A percentile compares a stretch with the other conserved stretches of the same genome.
These are phyloP conservation scores for Trametes meyenii DNA, from an alignment of 768 basidiomycete species.

Conservation along the genomic window DNA sequence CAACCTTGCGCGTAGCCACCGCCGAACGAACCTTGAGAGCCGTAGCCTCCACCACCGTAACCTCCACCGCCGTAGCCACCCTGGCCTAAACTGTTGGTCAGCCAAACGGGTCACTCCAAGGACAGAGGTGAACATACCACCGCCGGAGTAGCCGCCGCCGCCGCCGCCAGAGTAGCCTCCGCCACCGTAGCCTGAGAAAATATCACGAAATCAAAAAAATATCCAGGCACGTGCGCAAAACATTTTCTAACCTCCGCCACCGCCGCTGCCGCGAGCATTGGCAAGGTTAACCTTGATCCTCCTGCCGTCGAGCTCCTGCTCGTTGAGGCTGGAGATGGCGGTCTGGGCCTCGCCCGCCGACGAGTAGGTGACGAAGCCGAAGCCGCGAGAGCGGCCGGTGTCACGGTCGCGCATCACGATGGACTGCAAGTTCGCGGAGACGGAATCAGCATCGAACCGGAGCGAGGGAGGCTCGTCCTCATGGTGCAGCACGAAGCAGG, in stretches of 20 bases:
- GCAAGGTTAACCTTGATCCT: conserved; percentile 87
- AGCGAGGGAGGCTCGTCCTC: conserved; percentile 3
- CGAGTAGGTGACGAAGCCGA: conserved; percentile 90
- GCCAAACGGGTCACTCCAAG: conserved; percentile 31
- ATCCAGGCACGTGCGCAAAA: not conserved
- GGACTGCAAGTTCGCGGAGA: conserved; percentile 55
- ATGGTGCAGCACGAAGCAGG: conserved; percentile 3
- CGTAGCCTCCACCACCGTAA: conserved; percentile 15
- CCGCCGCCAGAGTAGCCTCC: conserved; percentile 34
- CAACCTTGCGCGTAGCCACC: conserved; percentile 10
- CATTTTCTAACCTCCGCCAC: conserved; percentile 37
- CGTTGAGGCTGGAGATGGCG: conserved; percentile 80
- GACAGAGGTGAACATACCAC: conserved; percentile 1
- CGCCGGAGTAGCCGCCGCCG: conserved; percentile 35
- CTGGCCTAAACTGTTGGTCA: conserved; percentile 33
- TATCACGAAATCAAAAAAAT: not conserved
- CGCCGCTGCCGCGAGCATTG: conserved; percentile 64
- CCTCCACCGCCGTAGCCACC: conserved; percentile 31
- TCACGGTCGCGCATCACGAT: conserved; percentile 99
- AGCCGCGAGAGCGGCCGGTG: conserved; percentile 95
- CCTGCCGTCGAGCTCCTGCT: conserved; percentile 92
- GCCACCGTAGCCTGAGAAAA: conserved; percentile 32
- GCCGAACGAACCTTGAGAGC: conserved; percentile 19
- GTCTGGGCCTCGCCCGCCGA: conserved; percentile 65
- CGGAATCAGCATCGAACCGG: conserved; percentile 34